phyloP scores from a whole-genome alignment of 768 basidiomycete genomes.

The Tricholoma sp. region DNA sequence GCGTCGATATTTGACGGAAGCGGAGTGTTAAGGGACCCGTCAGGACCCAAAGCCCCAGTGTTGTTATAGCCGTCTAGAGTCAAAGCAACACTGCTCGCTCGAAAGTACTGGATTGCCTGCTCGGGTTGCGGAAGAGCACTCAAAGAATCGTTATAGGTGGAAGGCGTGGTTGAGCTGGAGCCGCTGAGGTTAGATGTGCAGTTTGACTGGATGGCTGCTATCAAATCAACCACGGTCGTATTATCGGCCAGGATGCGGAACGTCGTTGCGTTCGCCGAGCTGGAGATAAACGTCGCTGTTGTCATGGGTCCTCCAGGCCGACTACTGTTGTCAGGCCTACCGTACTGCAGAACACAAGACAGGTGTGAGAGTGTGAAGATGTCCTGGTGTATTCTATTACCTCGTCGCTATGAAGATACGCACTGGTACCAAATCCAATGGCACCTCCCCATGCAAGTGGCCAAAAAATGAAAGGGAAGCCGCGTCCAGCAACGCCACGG shows the following conservation, averaged over 20 bases:
- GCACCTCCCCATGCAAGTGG: conserved; percentile 43
- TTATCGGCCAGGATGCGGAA: conserved; percentile 45
- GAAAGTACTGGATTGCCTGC: conserved; percentile 63
- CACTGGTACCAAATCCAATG: conserved; percentile 16
- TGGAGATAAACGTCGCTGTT: conserved; percentile 36
- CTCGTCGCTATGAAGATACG: conserved; percentile 30
- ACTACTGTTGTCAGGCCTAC: conserved; percentile 34
- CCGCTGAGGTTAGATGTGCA: conserved; percentile 27
- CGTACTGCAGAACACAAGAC: conserved; percentile 36
- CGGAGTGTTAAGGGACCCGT: conserved; percentile 41
- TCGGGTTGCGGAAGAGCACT: conserved; percentile 37
- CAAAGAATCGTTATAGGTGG: conserved; percentile 26
- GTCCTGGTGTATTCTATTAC: conserved; percentile 19
- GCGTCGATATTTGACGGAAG: conserved; percentile 49
- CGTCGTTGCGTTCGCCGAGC: conserved; percentile 24
- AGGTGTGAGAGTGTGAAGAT: conserved; percentile 2
- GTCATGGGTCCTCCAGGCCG: conserved; percentile 42
- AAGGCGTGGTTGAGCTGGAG: conserved; percentile 17
- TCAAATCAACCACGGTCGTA: conserved; percentile 35
- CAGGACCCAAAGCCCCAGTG: conserved; percentile 39
- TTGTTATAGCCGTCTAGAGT: conserved; percentile 67
- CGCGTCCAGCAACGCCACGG: conserved; percentile 36
- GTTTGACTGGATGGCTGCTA: conserved; percentile 31
- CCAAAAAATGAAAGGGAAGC: conserved; percentile 56
- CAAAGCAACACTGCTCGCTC: conserved; percentile 57